phyloP scores from a whole-genome alignment of 495 filamentous ascomycete genomes.

The Lasiosphaeriaceae sp. region DNA sequence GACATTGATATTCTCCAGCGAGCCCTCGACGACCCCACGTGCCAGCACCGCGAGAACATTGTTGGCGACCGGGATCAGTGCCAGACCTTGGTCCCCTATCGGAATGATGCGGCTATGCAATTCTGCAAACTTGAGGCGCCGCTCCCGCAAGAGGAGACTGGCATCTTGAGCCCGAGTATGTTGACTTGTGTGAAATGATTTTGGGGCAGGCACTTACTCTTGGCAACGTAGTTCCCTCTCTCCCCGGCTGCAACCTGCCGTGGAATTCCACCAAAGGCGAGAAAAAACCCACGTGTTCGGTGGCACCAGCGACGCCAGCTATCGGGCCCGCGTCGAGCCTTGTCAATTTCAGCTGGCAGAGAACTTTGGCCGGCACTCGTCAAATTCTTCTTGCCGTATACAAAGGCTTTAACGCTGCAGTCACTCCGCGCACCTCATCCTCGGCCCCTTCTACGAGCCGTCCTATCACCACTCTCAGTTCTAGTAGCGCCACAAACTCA shows the following conservation, averaged over 20 bases:
- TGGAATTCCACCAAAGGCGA: neutral
- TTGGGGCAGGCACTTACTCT: neutral
- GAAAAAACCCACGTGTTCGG: neutral
- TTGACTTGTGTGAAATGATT: neutral
- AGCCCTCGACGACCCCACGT: slow-evolving; percentile 4
- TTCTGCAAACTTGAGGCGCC: neutral
- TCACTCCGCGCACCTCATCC: neutral
- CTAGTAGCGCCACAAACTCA: neutral
- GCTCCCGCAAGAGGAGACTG: slow-evolving; percentile 5
- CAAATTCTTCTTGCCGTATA: slow-evolving; percentile 1
- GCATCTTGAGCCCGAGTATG: neutral
- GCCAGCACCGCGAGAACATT: slow-evolving; percentile 7
- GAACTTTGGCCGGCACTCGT: neutral
- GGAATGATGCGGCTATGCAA: slow-evolving; percentile 3
- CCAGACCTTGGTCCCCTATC: slow-evolving; percentile 1
- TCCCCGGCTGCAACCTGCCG: slow-evolving; percentile 5
- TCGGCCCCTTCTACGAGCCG: neutral
- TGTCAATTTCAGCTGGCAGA: slow-evolving; percentile 6
- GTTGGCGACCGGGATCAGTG: slow-evolving; percentile 1
- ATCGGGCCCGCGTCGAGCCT: slow-evolving; percentile 3
- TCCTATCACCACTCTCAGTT: neutral
- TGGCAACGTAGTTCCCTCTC: neutral
- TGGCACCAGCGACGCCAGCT: neutral
- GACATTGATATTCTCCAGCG: slow-evolving; percentile 2
- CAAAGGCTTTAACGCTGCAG: slow-evolving; percentile 5